These are phyloP conservation scores for Backusella tarrabulga DNA, from an alignment of 192 early-diverging fungal species.

Conservation along the genomic window DNA sequence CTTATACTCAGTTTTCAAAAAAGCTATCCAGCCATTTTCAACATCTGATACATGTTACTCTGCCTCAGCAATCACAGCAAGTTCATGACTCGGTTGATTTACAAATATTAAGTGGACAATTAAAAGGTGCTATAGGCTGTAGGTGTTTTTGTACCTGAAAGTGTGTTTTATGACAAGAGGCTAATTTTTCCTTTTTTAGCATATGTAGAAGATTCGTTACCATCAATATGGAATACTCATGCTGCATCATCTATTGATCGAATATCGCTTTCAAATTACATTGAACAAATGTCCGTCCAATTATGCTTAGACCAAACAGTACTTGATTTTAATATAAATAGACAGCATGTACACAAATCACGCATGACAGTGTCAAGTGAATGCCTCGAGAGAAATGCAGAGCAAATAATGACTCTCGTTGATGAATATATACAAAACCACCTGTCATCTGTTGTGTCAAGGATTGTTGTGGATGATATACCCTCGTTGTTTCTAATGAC, in stretches of 20 bases:
- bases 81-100: background rate
- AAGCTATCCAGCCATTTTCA: background rate
- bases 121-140: constrained; percentile 10
- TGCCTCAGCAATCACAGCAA: background rate
- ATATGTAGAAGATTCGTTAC: constrained; percentile 2
- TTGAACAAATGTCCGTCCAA: background rate
- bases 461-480: background rate
- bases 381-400: background rate
- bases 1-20: constrained; percentile 1
- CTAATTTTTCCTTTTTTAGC: constrained; percentile 5
- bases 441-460: background rate
- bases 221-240: background rate
- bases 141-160: constrained; percentile 3
- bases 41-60: background rate
- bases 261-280: background rate
- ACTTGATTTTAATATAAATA: background rate
- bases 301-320: background rate
- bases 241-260: background rate
- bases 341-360: background rate
- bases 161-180: background rate
- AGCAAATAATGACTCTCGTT: background rate
- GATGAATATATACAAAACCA: constrained; percentile 6
- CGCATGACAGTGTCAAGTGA: background rate
- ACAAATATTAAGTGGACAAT: background rate
- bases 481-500: background rate